A percentile compares a stretch with the other conserved stretches of the same genome.
Evolutionary conservation across 352 stramenopile species (phyloP).

Genomic region (Globisporangium solare): DNA sequence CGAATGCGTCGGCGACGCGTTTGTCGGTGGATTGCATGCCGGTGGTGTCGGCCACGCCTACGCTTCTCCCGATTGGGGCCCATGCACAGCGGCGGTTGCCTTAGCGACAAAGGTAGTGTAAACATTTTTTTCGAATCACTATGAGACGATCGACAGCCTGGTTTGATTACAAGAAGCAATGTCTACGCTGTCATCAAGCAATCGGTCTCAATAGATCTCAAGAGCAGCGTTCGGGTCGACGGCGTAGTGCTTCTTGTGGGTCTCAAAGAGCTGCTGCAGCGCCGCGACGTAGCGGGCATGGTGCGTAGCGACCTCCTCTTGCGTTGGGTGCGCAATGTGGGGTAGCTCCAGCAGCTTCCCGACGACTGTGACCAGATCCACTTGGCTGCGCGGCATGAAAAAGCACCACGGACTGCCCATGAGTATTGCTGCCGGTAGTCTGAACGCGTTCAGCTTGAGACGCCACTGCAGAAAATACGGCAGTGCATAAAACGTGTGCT

Average conservation of each 20-base stretch:
- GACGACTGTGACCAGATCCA: conserved; percentile 87
- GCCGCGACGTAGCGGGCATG: conserved; percentile 84
- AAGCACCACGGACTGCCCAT: conserved; percentile 72
- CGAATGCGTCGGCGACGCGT: neutral
- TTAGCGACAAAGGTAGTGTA: neutral
- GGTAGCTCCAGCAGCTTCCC: conserved; percentile 84
- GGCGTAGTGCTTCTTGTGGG: conserved; percentile 79
- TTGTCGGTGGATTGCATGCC: conserved; percentile 3
- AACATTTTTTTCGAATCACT: too few relatives aligned
- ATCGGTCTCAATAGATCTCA: conserved; percentile 36
- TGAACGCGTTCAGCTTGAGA: conserved; percentile 77
- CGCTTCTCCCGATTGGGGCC: too few relatives aligned
- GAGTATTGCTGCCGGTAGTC: conserved; percentile 80
- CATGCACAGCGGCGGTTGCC: neutral
- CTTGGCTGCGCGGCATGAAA: conserved; percentile 71
- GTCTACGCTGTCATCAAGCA: neutral
- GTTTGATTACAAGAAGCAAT: too few relatives aligned
- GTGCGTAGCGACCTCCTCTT: conserved; percentile 80
- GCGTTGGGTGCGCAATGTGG: conserved; percentile 75
- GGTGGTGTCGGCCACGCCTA: neutral
- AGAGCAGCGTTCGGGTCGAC: conserved; percentile 45
- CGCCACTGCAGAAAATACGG: conserved; percentile 73
- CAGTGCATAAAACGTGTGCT: conserved; percentile 82
- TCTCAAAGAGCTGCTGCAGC: conserved; percentile 83
- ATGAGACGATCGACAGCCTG: too few relatives aligned